These are phyloP conservation scores for Chrysochromulina tobinii DNA, from an alignment of 78 protist species.

Conservation along the genomic window DNA sequence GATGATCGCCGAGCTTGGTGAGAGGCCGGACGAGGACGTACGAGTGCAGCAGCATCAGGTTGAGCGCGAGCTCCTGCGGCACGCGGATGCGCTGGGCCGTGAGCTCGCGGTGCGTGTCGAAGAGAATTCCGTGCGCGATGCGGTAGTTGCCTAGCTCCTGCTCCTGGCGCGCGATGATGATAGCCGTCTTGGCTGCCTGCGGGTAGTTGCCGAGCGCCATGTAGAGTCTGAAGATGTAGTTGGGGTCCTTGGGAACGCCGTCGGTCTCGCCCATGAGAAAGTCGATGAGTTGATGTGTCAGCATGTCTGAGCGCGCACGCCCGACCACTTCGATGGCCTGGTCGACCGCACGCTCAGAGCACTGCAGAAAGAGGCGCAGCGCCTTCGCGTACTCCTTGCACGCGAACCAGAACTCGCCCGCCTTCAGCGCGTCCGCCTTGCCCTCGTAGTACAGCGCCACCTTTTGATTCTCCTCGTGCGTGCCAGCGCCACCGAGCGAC, in stretches of 20 bases:
- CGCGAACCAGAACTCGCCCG: conserved; percentile 47
- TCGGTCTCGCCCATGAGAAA: conserved; percentile 75
- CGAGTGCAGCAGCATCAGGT: conserved; percentile 65
- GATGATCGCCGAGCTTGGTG: conserved; percentile 35
- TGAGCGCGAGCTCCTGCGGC: conserved; percentile 45
- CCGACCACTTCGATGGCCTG: conserved; percentile 63
- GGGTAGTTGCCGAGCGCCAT: conserved; percentile 63
- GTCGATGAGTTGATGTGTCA: conserved; percentile 62
- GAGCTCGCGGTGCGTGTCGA: conserved; percentile 61
- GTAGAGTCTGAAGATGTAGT: conserved; percentile 67
- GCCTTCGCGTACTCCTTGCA: conserved; percentile 31
- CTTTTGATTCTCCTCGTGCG: conserved; percentile 11
- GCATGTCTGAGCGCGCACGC: conserved; percentile 51
- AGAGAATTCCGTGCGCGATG: conserved; percentile 63
- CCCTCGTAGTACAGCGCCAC: conserved; percentile 55
- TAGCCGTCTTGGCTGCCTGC: conserved; percentile 73
- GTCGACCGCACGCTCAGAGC: conserved; percentile 34
- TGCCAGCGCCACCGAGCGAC: conserved; percentile 44
- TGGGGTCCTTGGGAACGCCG: conserved; percentile 67
- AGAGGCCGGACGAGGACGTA: conserved; percentile 66
- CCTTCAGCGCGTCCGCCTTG: not conserved
- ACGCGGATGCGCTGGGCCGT: not conserved
- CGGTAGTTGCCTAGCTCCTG: conserved; percentile 71
- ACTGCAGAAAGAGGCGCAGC: conserved; percentile 27
- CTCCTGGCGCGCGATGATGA: conserved; percentile 74